A percentile compares a stretch with the other conserved stretches of the same genome.
These are phyloP conservation scores for Aspergillus sp. DNA, from an alignment of 2,329 filamentous ascomycete species.

Conservation along the genomic window DNA sequence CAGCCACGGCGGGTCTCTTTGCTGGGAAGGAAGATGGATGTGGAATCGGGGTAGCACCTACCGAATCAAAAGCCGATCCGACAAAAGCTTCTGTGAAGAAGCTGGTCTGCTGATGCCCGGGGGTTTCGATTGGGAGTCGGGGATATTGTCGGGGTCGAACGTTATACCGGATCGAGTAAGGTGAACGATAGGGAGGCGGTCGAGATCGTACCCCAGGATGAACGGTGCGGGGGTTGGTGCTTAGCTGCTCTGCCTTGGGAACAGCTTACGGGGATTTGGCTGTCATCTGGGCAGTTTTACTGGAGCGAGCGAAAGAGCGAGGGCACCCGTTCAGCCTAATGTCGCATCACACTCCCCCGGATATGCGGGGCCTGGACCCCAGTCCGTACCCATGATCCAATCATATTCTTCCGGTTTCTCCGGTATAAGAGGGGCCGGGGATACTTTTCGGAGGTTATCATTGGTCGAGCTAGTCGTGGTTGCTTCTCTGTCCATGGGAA, in stretches of 20 bases:
- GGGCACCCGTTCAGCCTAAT: too few species aligned
- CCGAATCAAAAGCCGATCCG: not conserved
- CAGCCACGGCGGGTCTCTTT: not conserved
- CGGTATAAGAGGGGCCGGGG: too few species aligned
- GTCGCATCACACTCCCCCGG: too few species aligned
- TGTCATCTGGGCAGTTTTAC: too few species aligned
- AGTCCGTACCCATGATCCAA: too few species aligned
- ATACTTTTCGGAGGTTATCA: too few species aligned
- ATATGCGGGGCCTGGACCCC: too few species aligned
- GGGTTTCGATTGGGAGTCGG: not conserved
- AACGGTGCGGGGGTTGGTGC: not conserved
- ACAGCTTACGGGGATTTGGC: too few species aligned
- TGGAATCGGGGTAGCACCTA: not conserved
- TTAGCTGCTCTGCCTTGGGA: not conserved
- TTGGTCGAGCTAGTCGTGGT: too few species aligned
- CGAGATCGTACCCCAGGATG: not conserved
- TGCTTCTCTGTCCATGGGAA: too few species aligned
- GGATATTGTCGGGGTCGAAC: not conserved
- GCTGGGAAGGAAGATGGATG: not conserved
- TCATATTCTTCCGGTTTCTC: too few species aligned
- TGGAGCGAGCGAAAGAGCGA: not conserved
- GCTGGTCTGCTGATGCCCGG: not conserved
- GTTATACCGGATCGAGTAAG: not conserved
- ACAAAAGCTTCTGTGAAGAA: not conserved
- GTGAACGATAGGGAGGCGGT: not conserved